These are phyloP conservation scores for Deuterostichococcus epilithicus DNA, from an alignment of 139 green algal species.

Conservation along the genomic window DNA sequence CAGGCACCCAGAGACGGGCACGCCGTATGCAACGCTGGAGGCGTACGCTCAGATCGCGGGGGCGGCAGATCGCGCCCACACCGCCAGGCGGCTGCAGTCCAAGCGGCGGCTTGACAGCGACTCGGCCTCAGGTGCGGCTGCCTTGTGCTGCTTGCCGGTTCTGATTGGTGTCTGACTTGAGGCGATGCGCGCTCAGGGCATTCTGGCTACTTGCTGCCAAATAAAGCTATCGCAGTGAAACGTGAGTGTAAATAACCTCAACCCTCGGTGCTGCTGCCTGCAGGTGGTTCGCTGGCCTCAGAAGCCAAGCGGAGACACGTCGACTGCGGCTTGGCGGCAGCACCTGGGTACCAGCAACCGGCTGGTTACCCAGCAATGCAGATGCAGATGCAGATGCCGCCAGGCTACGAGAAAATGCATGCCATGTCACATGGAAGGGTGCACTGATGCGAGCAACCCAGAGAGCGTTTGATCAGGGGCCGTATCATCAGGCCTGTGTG, in stretches of 20 bases:
- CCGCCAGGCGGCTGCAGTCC: no score
- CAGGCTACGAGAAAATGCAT: no score
- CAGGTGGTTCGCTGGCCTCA: not conserved
- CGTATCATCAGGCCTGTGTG: no score
- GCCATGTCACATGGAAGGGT: no score
- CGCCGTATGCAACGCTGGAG: slow-evolving; percentile 36
- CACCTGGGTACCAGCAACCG: not conserved
- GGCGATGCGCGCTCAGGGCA: not conserved
- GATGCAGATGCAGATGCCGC: not conserved
- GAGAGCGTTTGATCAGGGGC: no score
- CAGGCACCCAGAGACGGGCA: slow-evolving; percentile 40
- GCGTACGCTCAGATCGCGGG: slow-evolving; percentile 20
- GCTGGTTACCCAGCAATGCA: not conserved
- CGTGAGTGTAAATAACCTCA: no score
- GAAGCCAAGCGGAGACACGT: not conserved
- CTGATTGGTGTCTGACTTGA: not conserved
- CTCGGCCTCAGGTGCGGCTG: not conserved
- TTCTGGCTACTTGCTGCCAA: no score
- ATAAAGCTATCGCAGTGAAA: no score
- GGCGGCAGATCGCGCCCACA: not conserved
- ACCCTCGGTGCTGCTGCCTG: no score
- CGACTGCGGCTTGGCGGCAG: not conserved
- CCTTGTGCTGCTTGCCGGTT: no score
- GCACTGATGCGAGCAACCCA: no score
- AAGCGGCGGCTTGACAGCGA: not conserved